Conservation (phyloP, 148 eudicot genomes). For the Tetragonia tetragonoides region DNA sequence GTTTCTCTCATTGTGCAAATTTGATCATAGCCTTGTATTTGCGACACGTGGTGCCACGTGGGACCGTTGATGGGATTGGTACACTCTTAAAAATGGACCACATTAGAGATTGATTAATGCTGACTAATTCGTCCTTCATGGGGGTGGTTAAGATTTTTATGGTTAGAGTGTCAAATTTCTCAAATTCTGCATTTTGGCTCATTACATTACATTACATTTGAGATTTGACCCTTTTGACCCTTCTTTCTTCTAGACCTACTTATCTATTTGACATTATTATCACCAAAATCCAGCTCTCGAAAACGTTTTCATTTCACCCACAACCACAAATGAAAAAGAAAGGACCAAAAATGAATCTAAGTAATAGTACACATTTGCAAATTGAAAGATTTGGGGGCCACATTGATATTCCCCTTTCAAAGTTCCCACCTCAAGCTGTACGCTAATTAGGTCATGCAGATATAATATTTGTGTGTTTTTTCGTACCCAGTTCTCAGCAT, state of each 20-base stretch:
- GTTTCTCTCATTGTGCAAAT: not conserved
- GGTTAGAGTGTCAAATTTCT: not conserved
- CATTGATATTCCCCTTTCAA: not conserved
- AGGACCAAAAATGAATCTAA: too few species aligned
- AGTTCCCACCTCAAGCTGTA: slow-evolving; percentile 16
- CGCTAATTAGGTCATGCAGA: slow-evolving; percentile 30
- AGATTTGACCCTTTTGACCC: too few species aligned
- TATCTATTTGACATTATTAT: too few species aligned
- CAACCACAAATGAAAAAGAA: not conserved
- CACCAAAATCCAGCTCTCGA: not conserved
- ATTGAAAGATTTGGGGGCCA: not conserved
- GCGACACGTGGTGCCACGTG: slow-evolving; percentile 13
- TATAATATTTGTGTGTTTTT: slow-evolving; percentile 12
- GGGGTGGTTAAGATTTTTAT: slow-evolving; percentile 20
- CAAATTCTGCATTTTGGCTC: slow-evolving; percentile 1
- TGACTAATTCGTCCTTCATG: slow-evolving; percentile 16
- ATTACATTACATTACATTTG: not conserved
- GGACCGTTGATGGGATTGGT: slow-evolving; percentile 4
- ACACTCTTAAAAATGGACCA: not conserved
- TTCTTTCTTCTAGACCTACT: too few species aligned
- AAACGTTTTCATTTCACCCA: not conserved
- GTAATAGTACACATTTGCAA: not conserved
- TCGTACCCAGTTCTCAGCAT: slow-evolving; percentile 16
- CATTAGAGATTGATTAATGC: slow-evolving; percentile 11
- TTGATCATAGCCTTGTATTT: not conserved